Base-by-base conservation (phyloP, 768 basidiomycete species). In the Tylopilus plumbeoviolaceoides region DNA sequence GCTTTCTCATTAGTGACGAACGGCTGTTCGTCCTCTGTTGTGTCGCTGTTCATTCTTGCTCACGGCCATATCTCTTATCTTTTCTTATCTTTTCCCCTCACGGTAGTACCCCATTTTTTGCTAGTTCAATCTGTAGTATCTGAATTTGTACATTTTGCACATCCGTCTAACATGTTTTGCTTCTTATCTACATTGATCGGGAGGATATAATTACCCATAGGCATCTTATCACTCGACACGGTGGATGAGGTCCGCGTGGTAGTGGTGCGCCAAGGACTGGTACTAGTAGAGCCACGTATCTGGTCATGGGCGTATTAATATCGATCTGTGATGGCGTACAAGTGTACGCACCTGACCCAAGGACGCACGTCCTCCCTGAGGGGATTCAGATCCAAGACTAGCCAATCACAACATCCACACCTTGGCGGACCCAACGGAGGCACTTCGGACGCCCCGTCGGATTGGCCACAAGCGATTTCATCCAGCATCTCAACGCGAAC, bases 121-220 rank as follows among this genome's bases (percentile, higher is more conserved):
- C 30, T 20, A 20, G 17, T 23, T 25, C 38, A 25, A 18, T 38
- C n/a, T 58, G 57, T 55, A 41, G 38, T 55, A 55, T 45, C 28
- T 15, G 25, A 33, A 23, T 7, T 18, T 58, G 52, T 58, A 59
- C 8, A 21, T 42, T 42, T 46, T 35, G 40, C n/a, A 40, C 21
- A 33, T 43, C 44, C 44, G 46, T 47, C 39, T 23, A 17, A 43
- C 39, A 8, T 36, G 20, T 21, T 15, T 20, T n/a, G 15, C n/a
- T 38, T 38, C 17, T 38, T 12, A 38, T 38, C 38, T 8, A 10
- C 8, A 9, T 38, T 38, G 15, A 17, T 17, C 3, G 15, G 17
- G 6, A 23, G 23, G 7, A 7, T 36, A 17, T 17, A 17, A 17
- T 36, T 36, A 7, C 17, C 6, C 36, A 36, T 36, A 7, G 36